Conservation (phyloP, 495 filamentous ascomycete genomes). For the Xylaria curta region DNA sequence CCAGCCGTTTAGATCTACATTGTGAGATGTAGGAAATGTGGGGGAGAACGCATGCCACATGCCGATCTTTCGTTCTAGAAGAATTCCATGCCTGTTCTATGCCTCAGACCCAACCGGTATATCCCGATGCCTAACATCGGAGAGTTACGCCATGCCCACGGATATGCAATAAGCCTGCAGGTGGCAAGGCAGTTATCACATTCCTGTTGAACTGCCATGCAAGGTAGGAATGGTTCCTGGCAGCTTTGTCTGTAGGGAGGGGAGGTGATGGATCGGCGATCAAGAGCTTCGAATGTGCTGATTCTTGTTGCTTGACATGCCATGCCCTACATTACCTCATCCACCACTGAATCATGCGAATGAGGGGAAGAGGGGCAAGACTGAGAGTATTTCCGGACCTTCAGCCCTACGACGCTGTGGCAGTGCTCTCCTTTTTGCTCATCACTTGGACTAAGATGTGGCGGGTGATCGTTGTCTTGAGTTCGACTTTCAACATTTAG, state of each 20-base stretch:
- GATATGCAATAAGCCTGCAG: not conserved
- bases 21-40: not conserved
- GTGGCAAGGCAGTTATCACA: not conserved
- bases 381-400: not conserved
- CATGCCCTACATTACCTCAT: not conserved
- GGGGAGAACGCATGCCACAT: not conserved
- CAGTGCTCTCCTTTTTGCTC: not conserved
- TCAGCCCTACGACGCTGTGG: not conserved
- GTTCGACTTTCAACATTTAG: not conserved
- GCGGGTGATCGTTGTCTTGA: not conserved
- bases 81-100: not conserved
- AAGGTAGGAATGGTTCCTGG: not conserved
- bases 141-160: not conserved
- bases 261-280: not conserved
- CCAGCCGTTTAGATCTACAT: not conserved
- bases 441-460: not conserved
- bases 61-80: conserved; percentile 11
- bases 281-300: not conserved
- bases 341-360: not conserved
- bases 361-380: not conserved
- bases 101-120: not conserved
- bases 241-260: not conserved
- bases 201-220: not conserved
- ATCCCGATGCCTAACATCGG: not conserved
- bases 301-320: not conserved